Evolutionary conservation across 805 yeast species (phyloP).

Genomic region (Saccharomyces kudriavzevii): DNA sequence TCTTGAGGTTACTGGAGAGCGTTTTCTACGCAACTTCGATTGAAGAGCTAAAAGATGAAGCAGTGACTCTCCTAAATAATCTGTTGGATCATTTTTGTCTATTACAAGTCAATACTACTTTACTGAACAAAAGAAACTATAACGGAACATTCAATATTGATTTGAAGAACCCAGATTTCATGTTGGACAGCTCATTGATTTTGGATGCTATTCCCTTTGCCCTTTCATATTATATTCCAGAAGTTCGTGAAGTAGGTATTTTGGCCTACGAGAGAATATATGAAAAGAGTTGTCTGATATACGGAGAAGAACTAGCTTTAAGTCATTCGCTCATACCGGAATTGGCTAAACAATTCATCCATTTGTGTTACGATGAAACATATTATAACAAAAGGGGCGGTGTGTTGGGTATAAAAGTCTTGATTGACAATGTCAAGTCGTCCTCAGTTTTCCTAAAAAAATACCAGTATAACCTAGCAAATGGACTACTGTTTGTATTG

Average conservation of each 20-base stretch:
- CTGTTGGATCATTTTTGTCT: slow-evolving; percentile 74
- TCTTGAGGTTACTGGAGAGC: slow-evolving; percentile 56
- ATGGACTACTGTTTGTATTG: slow-evolving; percentile 81
- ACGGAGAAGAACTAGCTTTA: slow-evolving; percentile 62
- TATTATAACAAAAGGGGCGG: slow-evolving; percentile 87
- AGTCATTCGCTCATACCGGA: slow-evolving; percentile 69
- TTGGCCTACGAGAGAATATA: slow-evolving; percentile 56
- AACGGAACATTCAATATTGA: slow-evolving; percentile 64
- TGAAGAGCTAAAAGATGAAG: slow-evolving; percentile 63
- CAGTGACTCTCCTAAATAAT: slow-evolving; percentile 50
- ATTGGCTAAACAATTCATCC: slow-evolving; percentile 75
- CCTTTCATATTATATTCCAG: slow-evolving; percentile 63
- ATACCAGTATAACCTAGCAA: slow-evolving; percentile 74
- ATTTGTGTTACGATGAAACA: slow-evolving; percentile 83
- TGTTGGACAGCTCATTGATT: slow-evolving; percentile 59
- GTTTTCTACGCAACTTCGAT: slow-evolving; percentile 71
- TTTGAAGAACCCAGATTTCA: slow-evolving; percentile 70
- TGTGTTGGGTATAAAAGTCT: slow-evolving; percentile 66
- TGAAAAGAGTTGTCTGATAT: slow-evolving; percentile 52
- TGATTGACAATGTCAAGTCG: slow-evolving; percentile 59
- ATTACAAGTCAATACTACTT: slow-evolving; percentile 65
- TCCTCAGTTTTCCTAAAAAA: slow-evolving; percentile 67
- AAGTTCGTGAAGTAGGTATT: slow-evolving; percentile 65
- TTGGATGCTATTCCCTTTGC: slow-evolving; percentile 73
- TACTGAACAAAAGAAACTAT: slow-evolving; percentile 58